phyloP scores from a whole-genome alignment of 176 grass and related monocot species.

The Alloteropsis semialata region DNA sequence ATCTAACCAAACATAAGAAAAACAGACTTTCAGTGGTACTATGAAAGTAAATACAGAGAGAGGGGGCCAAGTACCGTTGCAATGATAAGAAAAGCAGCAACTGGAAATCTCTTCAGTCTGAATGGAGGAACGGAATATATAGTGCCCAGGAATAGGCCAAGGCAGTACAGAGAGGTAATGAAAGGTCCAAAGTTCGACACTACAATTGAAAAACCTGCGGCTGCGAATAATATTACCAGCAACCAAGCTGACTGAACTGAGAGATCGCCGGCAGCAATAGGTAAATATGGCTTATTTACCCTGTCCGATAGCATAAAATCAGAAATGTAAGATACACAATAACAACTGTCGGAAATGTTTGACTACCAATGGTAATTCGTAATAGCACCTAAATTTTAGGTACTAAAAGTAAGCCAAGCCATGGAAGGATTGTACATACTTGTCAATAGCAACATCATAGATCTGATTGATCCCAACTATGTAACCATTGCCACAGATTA shows the following conservation, averaged over 20 bases:
- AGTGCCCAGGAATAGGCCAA: conserved; percentile 96
- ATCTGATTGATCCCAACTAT: conserved; percentile 99
- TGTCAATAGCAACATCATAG: conserved; percentile 95
- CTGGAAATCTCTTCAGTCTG: conserved; percentile 86
- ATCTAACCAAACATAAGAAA: background rate
- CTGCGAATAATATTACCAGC: conserved; percentile 73
- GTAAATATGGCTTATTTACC: conserved; percentile 98
- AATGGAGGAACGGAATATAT: conserved; percentile 99
- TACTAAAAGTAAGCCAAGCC: background rate
- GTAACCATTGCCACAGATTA: conserved; percentile 91
- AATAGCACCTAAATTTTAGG: background rate
- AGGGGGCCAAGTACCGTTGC: conserved; percentile 60
- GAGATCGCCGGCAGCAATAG: conserved; percentile 90
- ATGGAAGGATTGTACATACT: conserved; percentile 51
- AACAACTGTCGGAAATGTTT: background rate
- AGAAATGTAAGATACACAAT: conserved; percentile 10
- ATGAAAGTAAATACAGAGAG: background rate
- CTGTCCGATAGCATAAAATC: conserved; percentile 45
- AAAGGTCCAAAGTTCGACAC: conserved; percentile 78
- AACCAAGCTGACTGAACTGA: conserved; percentile 86
- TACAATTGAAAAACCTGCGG: conserved; percentile 70
- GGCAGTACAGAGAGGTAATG: conserved; percentile 88
- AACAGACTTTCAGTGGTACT: background rate
- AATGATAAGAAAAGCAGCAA: conserved; percentile 98
- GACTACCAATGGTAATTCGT: background rate